Evolutionary conservation across 2,329 filamentous ascomycete genomes (phyloP).

Genomic region (Thermoascus crustaceus): DNA sequence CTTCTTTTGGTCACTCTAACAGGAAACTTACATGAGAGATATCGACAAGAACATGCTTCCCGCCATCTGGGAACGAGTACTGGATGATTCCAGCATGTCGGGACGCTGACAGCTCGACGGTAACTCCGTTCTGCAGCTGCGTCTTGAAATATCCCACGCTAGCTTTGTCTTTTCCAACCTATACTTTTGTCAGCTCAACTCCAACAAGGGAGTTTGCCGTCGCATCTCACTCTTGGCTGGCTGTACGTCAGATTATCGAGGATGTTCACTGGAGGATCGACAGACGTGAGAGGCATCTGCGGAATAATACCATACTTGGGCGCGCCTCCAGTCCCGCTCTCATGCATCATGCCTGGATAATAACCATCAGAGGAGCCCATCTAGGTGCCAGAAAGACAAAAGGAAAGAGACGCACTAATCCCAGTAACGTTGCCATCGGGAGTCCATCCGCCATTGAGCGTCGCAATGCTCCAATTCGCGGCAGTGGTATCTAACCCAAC

Average conservation of each 20-base stretch:
- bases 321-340: conserved; percentile 40
- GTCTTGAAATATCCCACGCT: conserved; percentile 58
- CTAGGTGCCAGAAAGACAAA: too few relatives aligned
- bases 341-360: conserved; percentile 35
- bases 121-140: conserved; percentile 48
- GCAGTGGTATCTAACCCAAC: conserved; percentile 34
- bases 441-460: conserved; percentile 36
- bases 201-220: neutral
- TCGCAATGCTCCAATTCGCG: conserved; percentile 27
- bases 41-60: conserved; percentile 57
- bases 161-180: conserved; percentile 44
- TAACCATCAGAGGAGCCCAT: neutral
- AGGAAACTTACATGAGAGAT: conserved; percentile 35
- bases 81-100: conserved; percentile 57
- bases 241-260: conserved; percentile 34
- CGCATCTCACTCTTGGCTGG: conserved; percentile 49
- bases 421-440: conserved; percentile 45
- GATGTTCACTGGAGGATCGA: conserved; percentile 32
- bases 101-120: conserved; percentile 57
- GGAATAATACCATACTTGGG: conserved; percentile 32
- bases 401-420: conserved; percentile 28
- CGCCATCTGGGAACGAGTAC: conserved; percentile 50
- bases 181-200: neutral
- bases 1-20: neutral
- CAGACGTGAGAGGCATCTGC: conserved; percentile 29